Base-by-base conservation (phyloP, 1,139 yeast species). In the Zygosaccharomyces pseudobailii region DNA sequence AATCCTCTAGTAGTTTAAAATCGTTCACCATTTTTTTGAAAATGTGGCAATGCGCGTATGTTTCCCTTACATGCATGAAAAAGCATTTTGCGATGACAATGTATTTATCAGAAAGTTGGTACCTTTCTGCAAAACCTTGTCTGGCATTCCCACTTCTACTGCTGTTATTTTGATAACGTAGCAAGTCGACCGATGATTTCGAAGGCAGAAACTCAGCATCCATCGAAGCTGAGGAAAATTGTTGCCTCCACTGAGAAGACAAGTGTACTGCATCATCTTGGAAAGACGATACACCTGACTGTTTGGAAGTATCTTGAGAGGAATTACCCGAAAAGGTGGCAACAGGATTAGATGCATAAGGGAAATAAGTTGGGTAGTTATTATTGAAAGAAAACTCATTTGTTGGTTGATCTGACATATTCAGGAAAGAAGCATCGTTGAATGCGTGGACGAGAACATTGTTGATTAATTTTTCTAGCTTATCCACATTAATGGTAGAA, bases 351-450 rank as follows among this genome's bases (percentile, higher is more conserved):
- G 43, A 37, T 2, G 43, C 36, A 35, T 40, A 39, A 3, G 53
- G 51, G 31, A 34, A 22, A 24, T 48, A 50, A 1, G 51, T 48
- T 21, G 52, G 50, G 25, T 50, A 40, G 17, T 44, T 45, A 20
- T 36, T 42, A 24, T 53, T 48, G 38, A 57, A 57, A 2, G 46
- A 43, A 32, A 58, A 58, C 34, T 56, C 60, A 36, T 55, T 53
- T n/a, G 51, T 36, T 8, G 50, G 37, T 21, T 53, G 54, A 19
- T 52, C 56, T 13, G 59, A 49, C 65, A 63, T 60, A 33, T 59
- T 59, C 31, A 64, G 48, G 43, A 59, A 64, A 5, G 65, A 60
- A 4, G 63, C 50, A 46, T 64, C 67, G 43, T 64, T 64, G 37
- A 62, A 64, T 3, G 67, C 59, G 46, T 58, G 53, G 2, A 63